These are phyloP conservation scores for Pyronema omphalodes DNA, from an alignment of 495 filamentous ascomycete species.

Conservation along the genomic window DNA sequence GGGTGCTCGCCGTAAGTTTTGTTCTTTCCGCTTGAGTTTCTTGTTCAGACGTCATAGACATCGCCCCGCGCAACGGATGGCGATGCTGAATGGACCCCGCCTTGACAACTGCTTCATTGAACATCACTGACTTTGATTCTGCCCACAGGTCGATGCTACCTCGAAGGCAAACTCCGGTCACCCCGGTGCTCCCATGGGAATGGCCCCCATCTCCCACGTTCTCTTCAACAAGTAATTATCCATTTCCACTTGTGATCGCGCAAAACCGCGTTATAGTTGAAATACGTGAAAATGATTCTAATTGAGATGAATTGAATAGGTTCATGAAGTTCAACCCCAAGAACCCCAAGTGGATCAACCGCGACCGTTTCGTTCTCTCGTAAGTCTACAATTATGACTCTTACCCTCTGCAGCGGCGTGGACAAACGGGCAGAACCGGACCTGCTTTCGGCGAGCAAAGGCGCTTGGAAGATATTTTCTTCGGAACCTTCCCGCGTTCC, in stretches of 20 bases:
- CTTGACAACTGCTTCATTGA: conserved; percentile 7
- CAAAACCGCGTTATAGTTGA: neutral
- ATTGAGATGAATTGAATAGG: neutral
- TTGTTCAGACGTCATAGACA: neutral
- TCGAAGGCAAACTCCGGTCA: conserved; percentile 91
- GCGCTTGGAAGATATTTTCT: too few relatives aligned
- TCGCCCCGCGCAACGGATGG: too few relatives aligned
- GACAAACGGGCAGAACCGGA: too few relatives aligned
- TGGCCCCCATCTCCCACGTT: conserved; percentile 94
- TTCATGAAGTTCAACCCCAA: conserved; percentile 99
- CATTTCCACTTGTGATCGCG: neutral
- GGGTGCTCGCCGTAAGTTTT: conserved; percentile 71
- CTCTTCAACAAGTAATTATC: conserved; percentile 60
- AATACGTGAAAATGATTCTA: too few relatives aligned
- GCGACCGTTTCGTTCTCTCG: conserved; percentile 98
- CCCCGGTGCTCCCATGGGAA: conserved; percentile 97
- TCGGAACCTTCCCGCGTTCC: too few relatives aligned
- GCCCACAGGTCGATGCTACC: conserved; percentile 80
- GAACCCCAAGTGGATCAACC: conserved; percentile 91
- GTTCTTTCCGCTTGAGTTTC: neutral
- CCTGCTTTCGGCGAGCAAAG: too few relatives aligned
- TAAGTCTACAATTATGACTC: conserved; percentile 34
- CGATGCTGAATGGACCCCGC: conserved; percentile 18
- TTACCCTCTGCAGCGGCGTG: conserved; percentile 1
- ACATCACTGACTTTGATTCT: neutral